These are phyloP conservation scores for Vigna trinervia DNA, from an alignment of 306 rosid genomes.

Conservation along the genomic window DNA sequence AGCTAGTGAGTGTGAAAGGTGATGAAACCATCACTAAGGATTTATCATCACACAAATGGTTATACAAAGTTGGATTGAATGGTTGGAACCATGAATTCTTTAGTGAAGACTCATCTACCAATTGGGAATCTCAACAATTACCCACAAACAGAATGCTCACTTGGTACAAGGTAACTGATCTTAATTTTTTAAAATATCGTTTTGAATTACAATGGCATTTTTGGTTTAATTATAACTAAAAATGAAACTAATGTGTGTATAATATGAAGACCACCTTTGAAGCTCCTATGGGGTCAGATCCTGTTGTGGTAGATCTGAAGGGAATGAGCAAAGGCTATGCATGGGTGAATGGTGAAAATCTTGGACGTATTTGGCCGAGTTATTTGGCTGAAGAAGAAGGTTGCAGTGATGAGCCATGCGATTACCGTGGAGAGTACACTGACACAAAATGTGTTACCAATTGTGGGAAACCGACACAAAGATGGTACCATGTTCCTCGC, in stretches of 20 bases:
- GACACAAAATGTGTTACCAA: conserved; percentile 54
- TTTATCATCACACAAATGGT: conserved; percentile 58
- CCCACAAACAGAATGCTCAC: conserved; percentile 57
- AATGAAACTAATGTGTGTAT: too few relatives aligned
- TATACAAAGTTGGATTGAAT: conserved; percentile 51
- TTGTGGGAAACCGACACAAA: conserved; percentile 63
- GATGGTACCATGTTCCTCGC: conserved; percentile 68
- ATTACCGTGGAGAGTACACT: conserved; percentile 57
- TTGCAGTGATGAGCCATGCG: conserved; percentile 55
- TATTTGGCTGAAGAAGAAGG: conserved; percentile 46
- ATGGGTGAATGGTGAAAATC: conserved; percentile 62
- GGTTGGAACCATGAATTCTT: conserved; percentile 48
- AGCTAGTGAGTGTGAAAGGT: conserved; percentile 40
- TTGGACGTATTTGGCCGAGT: conserved; percentile 64
- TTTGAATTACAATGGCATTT: too few relatives aligned
- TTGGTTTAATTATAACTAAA: too few relatives aligned
- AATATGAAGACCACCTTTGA: too few relatives aligned
- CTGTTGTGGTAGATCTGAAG: conserved; percentile 53
- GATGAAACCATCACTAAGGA: conserved; percentile 58
- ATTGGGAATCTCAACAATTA: neutral
- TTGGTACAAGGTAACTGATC: conserved; percentile 62
- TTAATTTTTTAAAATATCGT: too few relatives aligned
- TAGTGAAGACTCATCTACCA: conserved; percentile 26
- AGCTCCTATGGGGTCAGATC: neutral
- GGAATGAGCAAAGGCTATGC: conserved; percentile 61